These are phyloP conservation scores for Dalbergia oliveri DNA, from an alignment of 306 rosid genomes.

Conservation along the genomic window DNA sequence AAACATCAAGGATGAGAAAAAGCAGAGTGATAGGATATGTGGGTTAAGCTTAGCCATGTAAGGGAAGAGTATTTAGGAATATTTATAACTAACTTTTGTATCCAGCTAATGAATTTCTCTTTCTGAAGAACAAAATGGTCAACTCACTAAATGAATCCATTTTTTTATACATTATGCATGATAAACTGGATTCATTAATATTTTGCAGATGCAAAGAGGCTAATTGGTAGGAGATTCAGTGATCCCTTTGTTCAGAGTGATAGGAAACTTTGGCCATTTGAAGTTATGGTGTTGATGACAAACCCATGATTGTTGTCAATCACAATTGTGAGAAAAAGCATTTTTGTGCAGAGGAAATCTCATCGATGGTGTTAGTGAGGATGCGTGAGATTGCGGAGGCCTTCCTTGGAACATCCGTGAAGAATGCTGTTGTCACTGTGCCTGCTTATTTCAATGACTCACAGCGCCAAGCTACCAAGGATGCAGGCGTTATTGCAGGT, in stretches of 20 bases:
- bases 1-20: no score
- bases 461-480: slow-evolving; percentile 46
- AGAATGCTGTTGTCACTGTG: slow-evolving; percentile 64
- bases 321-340: slow-evolving; percentile 58
- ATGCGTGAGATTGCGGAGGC: slow-evolving; percentile 67
- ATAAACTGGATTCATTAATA: no score
- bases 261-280: slow-evolving; percentile 58
- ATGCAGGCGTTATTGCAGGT: slow-evolving; percentile 50
- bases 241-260: slow-evolving; percentile 47
- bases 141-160: no score
- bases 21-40: no score
- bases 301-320: slow-evolving; percentile 60
- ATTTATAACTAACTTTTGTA: no score
- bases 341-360: slow-evolving; percentile 60
- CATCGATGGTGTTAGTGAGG: slow-evolving; percentile 58
- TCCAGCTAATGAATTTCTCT: no score
- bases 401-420: slow-evolving; percentile 26
- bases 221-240: slow-evolving; percentile 56
- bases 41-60: no score
- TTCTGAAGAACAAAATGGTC: no score
- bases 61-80: no score
- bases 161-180: background rate
- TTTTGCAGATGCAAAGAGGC: slow-evolving; percentile 57
- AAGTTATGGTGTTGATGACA: slow-evolving; percentile 50
- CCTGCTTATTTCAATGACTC: slow-evolving; percentile 74